These are phyloP conservation scores for Myriosclerotinia duriaeana DNA, from an alignment of 2,329 filamentous ascomycete species.

Conservation along the genomic window DNA sequence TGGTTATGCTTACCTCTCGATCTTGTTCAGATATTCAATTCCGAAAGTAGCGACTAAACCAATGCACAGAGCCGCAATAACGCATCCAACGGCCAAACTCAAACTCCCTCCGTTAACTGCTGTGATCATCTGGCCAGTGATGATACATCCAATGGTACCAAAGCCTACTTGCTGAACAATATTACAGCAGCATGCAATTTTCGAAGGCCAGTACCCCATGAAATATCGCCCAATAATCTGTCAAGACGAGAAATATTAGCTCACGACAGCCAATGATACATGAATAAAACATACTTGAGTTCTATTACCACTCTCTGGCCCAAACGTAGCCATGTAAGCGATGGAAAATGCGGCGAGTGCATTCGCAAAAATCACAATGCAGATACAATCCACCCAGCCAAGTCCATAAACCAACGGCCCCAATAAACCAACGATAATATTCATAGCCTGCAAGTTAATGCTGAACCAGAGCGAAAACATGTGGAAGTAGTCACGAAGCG, in stretches of 20 bases:
- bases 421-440: slow-evolving; percentile 61
- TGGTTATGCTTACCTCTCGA: slow-evolving; percentile 23
- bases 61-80: slow-evolving; percentile 31
- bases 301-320: slow-evolving; percentile 57
- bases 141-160: slow-evolving; percentile 54
- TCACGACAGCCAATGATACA: not conserved
- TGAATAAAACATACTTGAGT: slow-evolving; percentile 50
- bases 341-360: slow-evolving; percentile 53
- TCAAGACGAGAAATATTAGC: not conserved
- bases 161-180: slow-evolving; percentile 60
- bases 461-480: slow-evolving; percentile 59
- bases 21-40: slow-evolving; percentile 26
- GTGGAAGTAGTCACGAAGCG: slow-evolving; percentile 45
- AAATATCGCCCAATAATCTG: slow-evolving; percentile 57
- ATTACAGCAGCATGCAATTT: slow-evolving; percentile 61
- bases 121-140: slow-evolving; percentile 31
- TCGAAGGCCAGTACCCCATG: slow-evolving; percentile 64
- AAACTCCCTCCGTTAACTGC: slow-evolving; percentile 25
- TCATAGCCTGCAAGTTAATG: slow-evolving; percentile 60
- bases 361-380: slow-evolving; percentile 56
- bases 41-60: slow-evolving; percentile 26
- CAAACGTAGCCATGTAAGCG: slow-evolving; percentile 61
- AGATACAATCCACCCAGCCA: slow-evolving; percentile 54
- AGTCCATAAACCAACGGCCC: slow-evolving; percentile 57
- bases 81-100: slow-evolving; percentile 16